A percentile compares a stretch with the other conserved stretches of the same genome.
Evolutionary conservation across 1,284 basidiomycete genomes (phyloP).

Genomic region (Ceratobasidium sp.): DNA sequence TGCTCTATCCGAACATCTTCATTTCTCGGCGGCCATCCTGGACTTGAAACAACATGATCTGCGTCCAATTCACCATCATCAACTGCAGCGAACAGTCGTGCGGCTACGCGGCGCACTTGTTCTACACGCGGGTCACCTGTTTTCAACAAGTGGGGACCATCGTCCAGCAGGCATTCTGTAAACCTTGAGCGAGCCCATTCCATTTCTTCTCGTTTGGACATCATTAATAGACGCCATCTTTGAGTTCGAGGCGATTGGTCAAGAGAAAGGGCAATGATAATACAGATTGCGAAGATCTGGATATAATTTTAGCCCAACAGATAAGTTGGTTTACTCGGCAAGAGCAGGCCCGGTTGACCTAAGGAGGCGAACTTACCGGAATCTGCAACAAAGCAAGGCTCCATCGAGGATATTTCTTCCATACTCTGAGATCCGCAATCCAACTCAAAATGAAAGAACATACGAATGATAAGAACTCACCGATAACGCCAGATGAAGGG

Average conservation of each 20-base stretch:
- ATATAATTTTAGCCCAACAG: not conserved
- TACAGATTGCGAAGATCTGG: conserved; percentile 56
- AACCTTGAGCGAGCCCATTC: conserved; percentile 56
- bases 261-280: conserved; percentile 57
- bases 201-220: conserved; percentile 58
- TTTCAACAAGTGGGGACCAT: conserved; percentile 53
- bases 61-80: conserved; percentile 19
- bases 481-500: conserved; percentile 53
- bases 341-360: not conserved
- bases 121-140: conserved; percentile 50
- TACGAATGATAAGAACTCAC: conserved; percentile 18
- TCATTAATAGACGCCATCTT: conserved; percentile 58
- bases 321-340: not conserved
- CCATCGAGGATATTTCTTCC: conserved; percentile 52
- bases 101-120: conserved; percentile 47
- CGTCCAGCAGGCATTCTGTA: conserved; percentile 49
- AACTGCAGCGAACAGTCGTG: conserved; percentile 11
- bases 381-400: conserved; percentile 54
- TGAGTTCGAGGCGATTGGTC: conserved; percentile 56
- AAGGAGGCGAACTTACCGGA: conserved; percentile 48
- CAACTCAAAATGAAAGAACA: not conserved
- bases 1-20: conserved; percentile 11
- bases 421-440: conserved; percentile 47
- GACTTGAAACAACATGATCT: conserved; percentile 30
- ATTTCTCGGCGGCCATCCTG: conserved; percentile 27